Evolutionary conservation across 108 stramenopile genomes (phyloP).

Genomic region (Cafeteria roenbergensis): DNA sequence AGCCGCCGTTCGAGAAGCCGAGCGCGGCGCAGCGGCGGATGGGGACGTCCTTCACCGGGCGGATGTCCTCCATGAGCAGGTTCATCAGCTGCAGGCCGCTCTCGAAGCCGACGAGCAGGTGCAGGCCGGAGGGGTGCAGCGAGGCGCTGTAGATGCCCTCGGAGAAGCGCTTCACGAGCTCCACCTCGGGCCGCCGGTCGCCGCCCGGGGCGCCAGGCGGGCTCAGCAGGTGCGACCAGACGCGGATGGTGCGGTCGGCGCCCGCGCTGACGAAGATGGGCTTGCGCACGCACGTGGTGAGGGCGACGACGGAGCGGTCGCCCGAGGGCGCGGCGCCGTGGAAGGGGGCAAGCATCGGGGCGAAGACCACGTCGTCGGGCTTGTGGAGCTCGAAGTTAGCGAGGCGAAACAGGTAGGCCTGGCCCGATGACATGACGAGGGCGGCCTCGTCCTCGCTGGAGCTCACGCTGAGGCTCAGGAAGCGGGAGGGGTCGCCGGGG

Average conservation of each 20-base stretch:
- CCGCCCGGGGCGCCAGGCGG: too few species aligned
- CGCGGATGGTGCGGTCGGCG: slow-evolving; percentile 29
- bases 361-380: neutral
- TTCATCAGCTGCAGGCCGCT: slow-evolving; percentile 40
- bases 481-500: slow-evolving; percentile 2
- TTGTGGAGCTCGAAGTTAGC: neutral
- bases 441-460: slow-evolving; percentile 2
- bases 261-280: slow-evolving; percentile 42
- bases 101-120: slow-evolving; percentile 37
- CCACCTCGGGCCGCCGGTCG: slow-evolving; percentile 12
- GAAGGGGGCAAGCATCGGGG: neutral
- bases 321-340: slow-evolving; percentile 24
- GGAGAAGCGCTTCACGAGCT: slow-evolving; percentile 26
- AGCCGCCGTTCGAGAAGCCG: slow-evolving; percentile 42
- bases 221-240: slow-evolving; percentile 41
- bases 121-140: slow-evolving; percentile 46
- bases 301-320: slow-evolving; percentile 4
- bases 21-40: slow-evolving; percentile 32
- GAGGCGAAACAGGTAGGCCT: neutral
- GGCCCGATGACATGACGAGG: neutral
- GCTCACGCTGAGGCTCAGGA: neutral
- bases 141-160: slow-evolving; percentile 25
- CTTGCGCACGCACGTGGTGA: slow-evolving; percentile 37
- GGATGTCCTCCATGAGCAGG: slow-evolving; percentile 49
- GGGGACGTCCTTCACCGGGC: slow-evolving; percentile 27